phyloP scores from a whole-genome alignment of 176 grass and related monocot species.

The Carex littledalei region DNA sequence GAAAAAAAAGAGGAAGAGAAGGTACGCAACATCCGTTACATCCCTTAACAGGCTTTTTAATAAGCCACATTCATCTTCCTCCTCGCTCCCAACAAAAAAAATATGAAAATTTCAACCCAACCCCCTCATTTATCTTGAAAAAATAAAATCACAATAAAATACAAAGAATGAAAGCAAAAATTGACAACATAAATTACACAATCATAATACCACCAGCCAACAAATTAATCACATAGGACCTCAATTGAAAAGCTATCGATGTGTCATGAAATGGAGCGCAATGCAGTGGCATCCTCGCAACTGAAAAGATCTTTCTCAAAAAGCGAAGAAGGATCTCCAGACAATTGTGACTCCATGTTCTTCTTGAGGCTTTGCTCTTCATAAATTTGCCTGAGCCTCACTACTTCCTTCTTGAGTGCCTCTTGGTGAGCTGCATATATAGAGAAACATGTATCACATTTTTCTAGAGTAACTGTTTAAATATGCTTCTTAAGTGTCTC shows the following conservation, averaged over 20 bases:
- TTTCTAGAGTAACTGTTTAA: background rate
- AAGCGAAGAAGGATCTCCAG: background rate
- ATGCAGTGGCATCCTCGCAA: background rate
- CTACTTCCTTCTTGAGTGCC: slow-evolving; percentile 69
- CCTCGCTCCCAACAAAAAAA: background rate
- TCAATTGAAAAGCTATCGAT: background rate
- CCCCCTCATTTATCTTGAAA: background rate
- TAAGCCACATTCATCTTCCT: background rate
- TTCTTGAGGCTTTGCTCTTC: slow-evolving; percentile 43
- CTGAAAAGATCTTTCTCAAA: background rate
- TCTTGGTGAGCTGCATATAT: slow-evolving; percentile 74
- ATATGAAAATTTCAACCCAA: background rate
- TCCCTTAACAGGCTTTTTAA: background rate
- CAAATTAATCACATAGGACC: background rate
- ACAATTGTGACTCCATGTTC: background rate
- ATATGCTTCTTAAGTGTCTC: background rate
- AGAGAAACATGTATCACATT: background rate
- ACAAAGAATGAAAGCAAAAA: background rate
- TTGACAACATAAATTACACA: background rate
- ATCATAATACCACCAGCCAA: background rate
- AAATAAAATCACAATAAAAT: background rate
- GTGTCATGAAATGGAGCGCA: background rate
- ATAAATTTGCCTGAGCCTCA: slow-evolving; percentile 57
- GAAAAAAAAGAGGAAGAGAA: background rate
- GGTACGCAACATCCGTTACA: background rate